Evolutionary conservation across 345 rosid species (phyloP), one percentile per base, ranked within the genome.

Genomic region (Populus tremula): DNA sequence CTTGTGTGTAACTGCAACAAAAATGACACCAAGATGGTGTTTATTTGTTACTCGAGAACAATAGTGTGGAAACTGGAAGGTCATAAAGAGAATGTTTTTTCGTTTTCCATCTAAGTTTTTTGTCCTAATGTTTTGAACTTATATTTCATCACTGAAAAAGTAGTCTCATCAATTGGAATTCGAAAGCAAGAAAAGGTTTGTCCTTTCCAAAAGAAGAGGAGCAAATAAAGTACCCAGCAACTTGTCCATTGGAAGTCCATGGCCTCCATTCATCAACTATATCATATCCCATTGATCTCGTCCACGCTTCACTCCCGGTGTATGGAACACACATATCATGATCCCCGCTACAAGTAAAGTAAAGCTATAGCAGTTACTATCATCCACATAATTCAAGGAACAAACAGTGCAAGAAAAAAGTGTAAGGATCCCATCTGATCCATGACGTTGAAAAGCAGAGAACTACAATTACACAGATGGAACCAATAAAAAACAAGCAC

Each of bases 321-420:
- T 80, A 95, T 4, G 99, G 99, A 73, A 95, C 91, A 61, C 97
- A 93, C 98, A 95, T 89, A 78, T 92, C 98, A 69, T 95, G 98
- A 88, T 95, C 99, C 68, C 96, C 99, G 6, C 98, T 95, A 82
- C 82, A 71, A 69, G 8, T 38, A 45, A 12, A 70, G 36, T 21
- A 45, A 12, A 70, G 53, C 50, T 12, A 47, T 47, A 47, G 5
- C 50, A 47, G 50, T 13, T 47, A 13, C 50, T 47, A 43, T 33
- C 13, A 33, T 7, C 67, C 5, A 16, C 2, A 9, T 13, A n/a
- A 8, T 29, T 3, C 36, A 16, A 20, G 64, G 29, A 63, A 43
- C 2, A 36, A 31, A 16, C 13, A 49, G 3, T 14, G 16, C 39
- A 50, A 27, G 36, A 6, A 13, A 70, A 7, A 31, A 43, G 25